phyloP scores from a whole-genome alignment of 345 rosid species.

The Anacardium occidentale region DNA sequence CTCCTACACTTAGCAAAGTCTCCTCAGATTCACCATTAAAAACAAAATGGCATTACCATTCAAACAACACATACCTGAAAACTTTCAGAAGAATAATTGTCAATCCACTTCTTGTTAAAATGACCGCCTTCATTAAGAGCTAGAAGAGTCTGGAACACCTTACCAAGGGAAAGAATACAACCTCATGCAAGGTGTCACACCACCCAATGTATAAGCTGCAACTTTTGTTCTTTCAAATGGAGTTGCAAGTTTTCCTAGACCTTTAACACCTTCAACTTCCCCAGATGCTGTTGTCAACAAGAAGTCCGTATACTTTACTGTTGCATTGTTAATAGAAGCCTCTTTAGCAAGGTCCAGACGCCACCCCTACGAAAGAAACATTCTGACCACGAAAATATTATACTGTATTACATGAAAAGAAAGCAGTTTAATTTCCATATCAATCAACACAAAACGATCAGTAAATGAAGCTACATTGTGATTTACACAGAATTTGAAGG shows the following conservation, averaged over 20 bases:
- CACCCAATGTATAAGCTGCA: constrained; percentile 95
- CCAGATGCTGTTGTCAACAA: constrained; percentile 96
- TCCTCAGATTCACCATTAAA: constrained; percentile 18
- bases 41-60: constrained; percentile 8
- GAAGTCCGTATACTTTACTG: constrained; percentile 77
- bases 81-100: constrained; percentile 64
- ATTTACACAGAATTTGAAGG: constrained; percentile 11
- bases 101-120: constrained; percentile 87
- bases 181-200: constrained; percentile 96
- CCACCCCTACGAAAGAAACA: constrained; percentile 64
- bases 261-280: constrained; percentile 87
- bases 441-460: not conserved
- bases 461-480: not conserved
- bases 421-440: not conserved
- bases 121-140: constrained; percentile 48
- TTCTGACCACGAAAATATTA: constrained; percentile 20
- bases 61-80: constrained; percentile 59
- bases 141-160: constrained; percentile 57
- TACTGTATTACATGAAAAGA: constrained; percentile 7
- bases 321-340: constrained; percentile 55
- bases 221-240: constrained; percentile 96
- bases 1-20: constrained; percentile 21
- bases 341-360: constrained; percentile 54
- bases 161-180: constrained; percentile 81
- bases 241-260: constrained; percentile 89